Evolutionary conservation across 2,329 filamentous ascomycete genomes (phyloP).

Genomic region (Fusarium mexicanum): DNA sequence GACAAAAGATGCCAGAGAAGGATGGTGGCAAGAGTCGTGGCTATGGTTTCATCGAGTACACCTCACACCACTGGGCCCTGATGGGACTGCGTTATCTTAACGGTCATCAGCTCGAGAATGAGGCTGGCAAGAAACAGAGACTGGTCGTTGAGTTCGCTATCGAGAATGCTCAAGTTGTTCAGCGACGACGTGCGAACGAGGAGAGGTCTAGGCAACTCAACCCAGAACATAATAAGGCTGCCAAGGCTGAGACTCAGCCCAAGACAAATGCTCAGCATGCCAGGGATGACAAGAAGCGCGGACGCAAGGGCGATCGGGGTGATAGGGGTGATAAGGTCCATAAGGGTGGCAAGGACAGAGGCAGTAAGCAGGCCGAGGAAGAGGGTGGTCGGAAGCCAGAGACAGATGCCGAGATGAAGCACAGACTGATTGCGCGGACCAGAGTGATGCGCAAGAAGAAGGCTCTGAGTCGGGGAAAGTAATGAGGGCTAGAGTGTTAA

Average conservation of each 20-base stretch:
- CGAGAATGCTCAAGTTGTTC: conserved; percentile 96
- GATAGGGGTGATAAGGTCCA: conserved; percentile 20
- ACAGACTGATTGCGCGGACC: conserved; percentile 88
- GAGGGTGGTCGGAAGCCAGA: conserved; percentile 49
- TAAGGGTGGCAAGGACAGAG: conserved; percentile 3
- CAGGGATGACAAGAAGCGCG: conserved; percentile 35
- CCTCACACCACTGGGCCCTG: conserved; percentile 89
- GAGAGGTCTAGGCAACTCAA: conserved; percentile 46
- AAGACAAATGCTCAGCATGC: conserved; percentile 31
- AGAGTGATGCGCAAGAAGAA: conserved; percentile 80
- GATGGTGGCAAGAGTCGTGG: conserved; percentile 86
- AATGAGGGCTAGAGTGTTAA: conserved; percentile 34
- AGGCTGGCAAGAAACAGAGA: conserved; percentile 82
- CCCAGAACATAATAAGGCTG: conserved; percentile 34
- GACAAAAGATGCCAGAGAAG: conserved; percentile 82
- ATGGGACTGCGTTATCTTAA: conserved; percentile 97
- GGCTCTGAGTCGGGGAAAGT: conserved; percentile 51
- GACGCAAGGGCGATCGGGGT: conserved; percentile 24
- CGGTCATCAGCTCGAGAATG: conserved; percentile 70
- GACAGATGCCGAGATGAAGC: conserved; percentile 58
- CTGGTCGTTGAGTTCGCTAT: conserved; percentile 97
- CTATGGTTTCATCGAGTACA: conserved; percentile 98
- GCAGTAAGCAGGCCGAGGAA: conserved; percentile 4
- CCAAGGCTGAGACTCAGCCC: conserved; percentile 16
- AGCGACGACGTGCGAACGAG: conserved; percentile 65